Evolutionary conservation across 164 flowering plant genomes (phyloP), one percentile per base, ranked within the genome.

Genomic region (Piper betle): DNA sequence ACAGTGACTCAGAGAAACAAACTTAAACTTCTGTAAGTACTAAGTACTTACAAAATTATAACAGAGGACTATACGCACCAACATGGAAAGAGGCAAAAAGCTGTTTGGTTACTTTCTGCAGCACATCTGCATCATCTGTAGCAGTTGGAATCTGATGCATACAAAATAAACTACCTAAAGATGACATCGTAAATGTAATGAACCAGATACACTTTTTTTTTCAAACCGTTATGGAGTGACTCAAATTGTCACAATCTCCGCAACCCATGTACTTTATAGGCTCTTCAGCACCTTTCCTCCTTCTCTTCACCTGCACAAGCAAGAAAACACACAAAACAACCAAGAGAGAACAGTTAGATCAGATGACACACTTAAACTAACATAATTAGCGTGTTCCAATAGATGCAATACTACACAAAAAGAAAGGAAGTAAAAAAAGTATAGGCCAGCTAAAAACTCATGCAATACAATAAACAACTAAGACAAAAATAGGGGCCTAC

Each of bases 191-290:
- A n/a, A n/a, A n/a, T n/a, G n/a, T n/a, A n/a, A n/a, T n/a, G n/a
- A n/a, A 25, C 16, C 13, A 50, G 52, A 64, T 40, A 33, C 4
- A 12, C 50, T 41, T 19, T 58, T 11, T 53, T 43, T 46, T 39
- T 41, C 56, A 53, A 80, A 92, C 97, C 83, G 95, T 88, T 16
- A 79, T 59, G 39, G 95, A 78, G 67, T 86, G 99, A 73, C 99
- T 93, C 52, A 90, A 72, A 64, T 93, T 93, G 70, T 93, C 96
- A 77, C 97, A 93, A 46, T 79, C 93, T 37, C 99, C 99, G 77
- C 80, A 76, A 55, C 97, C 99, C 95, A 93, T 82, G 66, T 77
- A 93, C 75, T 93, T 90, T 62, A 68, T 61, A 66, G 99, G 99
- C 74, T 88, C 96, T 59, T 55, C 77, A 9, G 97, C 96, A 77